Evolutionary conservation across 305 asterid species (phyloP).

Genomic region (Lippia alba): DNA sequence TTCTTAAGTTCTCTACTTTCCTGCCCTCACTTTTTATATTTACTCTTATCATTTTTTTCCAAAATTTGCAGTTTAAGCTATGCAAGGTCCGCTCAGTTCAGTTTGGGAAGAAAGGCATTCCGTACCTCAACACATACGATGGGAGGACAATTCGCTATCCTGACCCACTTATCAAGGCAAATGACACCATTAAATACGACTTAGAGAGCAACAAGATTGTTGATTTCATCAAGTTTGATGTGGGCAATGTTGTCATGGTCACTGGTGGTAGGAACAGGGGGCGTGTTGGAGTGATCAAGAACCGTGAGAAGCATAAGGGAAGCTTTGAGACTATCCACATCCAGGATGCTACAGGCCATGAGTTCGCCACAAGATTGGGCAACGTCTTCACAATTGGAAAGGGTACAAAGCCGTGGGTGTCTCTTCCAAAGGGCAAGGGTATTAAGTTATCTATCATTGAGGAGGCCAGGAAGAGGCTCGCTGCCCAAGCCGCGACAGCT

Average conservation of each 20-base stretch:
- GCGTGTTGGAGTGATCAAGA: conserved; percentile 46
- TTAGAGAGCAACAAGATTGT: conserved; percentile 41
- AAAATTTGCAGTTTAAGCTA: conserved; percentile 43
- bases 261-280: conserved; percentile 50
- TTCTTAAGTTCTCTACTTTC: too few species aligned
- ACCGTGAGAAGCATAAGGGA: conserved; percentile 51
- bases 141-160: conserved; percentile 55
- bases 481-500: conserved; percentile 41
- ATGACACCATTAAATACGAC: conserved; percentile 47
- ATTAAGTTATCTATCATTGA: conserved; percentile 49
- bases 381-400: conserved; percentile 46
- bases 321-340: conserved; percentile 46
- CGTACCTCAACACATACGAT: conserved; percentile 46
- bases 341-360: conserved; percentile 51
- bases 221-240: conserved; percentile 50
- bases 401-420: conserved; percentile 57
- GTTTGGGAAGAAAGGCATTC: conserved; percentile 54
- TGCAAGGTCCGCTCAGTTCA: conserved; percentile 51
- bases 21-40: too few species aligned
- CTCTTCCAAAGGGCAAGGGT: conserved; percentile 56
- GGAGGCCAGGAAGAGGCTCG: conserved; percentile 52
- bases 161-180: conserved; percentile 50
- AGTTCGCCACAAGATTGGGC: conserved; percentile 47
- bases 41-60: not conserved
- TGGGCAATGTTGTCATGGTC: conserved; percentile 50